These are phyloP conservation scores for Phytophthora tentaculata DNA, from an alignment of 352 stramenopile genomes.

Conservation along the genomic window DNA sequence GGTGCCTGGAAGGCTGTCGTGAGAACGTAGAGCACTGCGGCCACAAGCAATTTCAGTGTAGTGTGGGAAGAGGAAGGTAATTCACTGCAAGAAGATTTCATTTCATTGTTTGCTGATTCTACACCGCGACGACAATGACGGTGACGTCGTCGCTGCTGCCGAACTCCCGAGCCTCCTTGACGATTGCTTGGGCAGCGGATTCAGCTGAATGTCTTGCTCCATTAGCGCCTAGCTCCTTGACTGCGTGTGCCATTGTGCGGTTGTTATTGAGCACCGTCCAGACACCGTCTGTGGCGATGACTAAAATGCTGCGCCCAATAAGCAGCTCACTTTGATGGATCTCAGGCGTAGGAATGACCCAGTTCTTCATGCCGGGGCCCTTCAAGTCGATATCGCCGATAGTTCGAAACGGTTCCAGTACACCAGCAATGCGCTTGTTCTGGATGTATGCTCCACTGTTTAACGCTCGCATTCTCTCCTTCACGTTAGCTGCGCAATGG, in stretches of 20 bases:
- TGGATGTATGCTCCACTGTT: conserved; percentile 71
- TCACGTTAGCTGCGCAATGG: conserved; percentile 69
- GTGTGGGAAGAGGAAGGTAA: background rate
- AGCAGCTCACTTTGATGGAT: conserved; percentile 55
- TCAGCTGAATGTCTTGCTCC: conserved; percentile 40
- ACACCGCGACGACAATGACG: conserved; percentile 62
- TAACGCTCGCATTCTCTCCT: conserved; percentile 67
- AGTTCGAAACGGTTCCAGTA: conserved; percentile 82
- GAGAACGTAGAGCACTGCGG: conserved; percentile 9
- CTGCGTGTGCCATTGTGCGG: conserved; percentile 56
- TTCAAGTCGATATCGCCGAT: conserved; percentile 90
- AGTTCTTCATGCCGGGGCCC: conserved; percentile 67
- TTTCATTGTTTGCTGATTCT: conserved; percentile 12
- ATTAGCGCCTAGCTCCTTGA: conserved; percentile 35
- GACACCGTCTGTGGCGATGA: conserved; percentile 80
- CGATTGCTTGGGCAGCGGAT: conserved; percentile 59
- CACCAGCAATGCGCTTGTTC: conserved; percentile 73
- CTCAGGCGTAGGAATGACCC: conserved; percentile 77
- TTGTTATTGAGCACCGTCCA: conserved; percentile 75
- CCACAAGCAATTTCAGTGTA: no score
- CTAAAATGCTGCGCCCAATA: conserved; percentile 51
- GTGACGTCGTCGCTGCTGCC: conserved; percentile 77
- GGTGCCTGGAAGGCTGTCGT: conserved; percentile 52
- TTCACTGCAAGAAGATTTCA: conserved; percentile 15
- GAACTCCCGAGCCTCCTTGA: conserved; percentile 48